phyloP scores from a whole-genome alignment of 78 protist species.

The Dictyostelium intermedium region DNA sequence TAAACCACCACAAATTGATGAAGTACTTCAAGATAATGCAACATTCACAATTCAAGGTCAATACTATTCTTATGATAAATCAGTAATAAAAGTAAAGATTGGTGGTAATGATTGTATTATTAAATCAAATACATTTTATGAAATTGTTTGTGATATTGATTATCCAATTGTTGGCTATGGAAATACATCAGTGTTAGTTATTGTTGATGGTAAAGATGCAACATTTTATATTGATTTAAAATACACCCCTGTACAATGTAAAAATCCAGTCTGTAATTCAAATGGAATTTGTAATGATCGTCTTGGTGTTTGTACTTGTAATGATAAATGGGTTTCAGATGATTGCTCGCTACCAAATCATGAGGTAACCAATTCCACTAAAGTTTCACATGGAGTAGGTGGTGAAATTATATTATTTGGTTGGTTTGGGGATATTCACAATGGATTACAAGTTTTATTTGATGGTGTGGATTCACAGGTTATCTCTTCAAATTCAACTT shows the following conservation, averaged over 20 bases:
- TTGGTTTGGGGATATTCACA: not conserved
- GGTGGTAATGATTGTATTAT: not conserved
- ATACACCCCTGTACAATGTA: not conserved
- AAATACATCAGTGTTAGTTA: not conserved
- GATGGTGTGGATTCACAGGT: not conserved
- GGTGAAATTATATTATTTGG: not conserved
- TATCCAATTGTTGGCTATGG: not conserved
- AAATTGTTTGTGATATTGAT: not conserved
- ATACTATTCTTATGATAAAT: not conserved
- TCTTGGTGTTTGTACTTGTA: not conserved
- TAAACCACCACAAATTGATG: not conserved
- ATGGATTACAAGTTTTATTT: too few species aligned
- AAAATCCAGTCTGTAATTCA: not conserved
- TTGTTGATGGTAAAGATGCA: not conserved
- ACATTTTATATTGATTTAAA: not conserved
- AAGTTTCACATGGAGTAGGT: not conserved
- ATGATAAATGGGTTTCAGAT: not conserved
- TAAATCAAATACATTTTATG: not conserved
- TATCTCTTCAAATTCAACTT: not conserved
- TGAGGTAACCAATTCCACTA: not conserved
- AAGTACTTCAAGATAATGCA: not conserved
- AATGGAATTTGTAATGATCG: slow-evolving; percentile 1
- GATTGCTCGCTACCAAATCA: not conserved
- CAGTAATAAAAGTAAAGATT: not conserved
- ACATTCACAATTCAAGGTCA: not conserved